phyloP scores from a whole-genome alignment of 495 filamentous ascomycete genomes.

The Darksidea phi region DNA sequence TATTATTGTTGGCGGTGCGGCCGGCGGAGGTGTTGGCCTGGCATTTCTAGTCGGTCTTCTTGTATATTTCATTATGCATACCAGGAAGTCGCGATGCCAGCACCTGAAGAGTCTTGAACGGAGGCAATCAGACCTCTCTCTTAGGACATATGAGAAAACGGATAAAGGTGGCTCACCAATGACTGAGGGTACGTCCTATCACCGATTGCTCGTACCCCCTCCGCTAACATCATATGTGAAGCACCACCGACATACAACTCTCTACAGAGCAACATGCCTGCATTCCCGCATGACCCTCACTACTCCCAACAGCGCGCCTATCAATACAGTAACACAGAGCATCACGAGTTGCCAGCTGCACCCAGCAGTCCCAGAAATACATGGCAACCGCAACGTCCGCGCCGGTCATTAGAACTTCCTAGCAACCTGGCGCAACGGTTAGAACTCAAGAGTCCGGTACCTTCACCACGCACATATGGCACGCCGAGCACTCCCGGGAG shows the following conservation, averaged over 20 bases:
- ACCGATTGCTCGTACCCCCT: background rate
- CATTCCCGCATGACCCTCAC: background rate
- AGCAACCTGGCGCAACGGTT: background rate
- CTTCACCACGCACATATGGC: too few relatives aligned
- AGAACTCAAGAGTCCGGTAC: too few relatives aligned
- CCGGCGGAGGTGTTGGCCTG: constrained; percentile 3
- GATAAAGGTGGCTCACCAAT: background rate
- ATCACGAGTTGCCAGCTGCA: constrained; percentile 5
- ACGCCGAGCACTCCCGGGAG: too few relatives aligned
- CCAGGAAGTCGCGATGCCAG: constrained; percentile 6
- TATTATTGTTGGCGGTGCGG: constrained; percentile 7
- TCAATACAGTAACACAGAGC: constrained; percentile 4
- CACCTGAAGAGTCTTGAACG: background rate
- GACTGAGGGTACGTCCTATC: background rate
- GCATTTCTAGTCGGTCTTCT: constrained; percentile 8
- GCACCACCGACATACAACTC: background rate
- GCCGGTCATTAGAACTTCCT: constrained; percentile 6
- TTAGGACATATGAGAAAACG: background rate
- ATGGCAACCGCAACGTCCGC: background rate
- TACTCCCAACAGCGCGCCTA: constrained; percentile 1
- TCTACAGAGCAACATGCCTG: background rate
- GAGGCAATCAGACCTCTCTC: constrained; percentile 9
- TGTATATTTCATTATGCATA: constrained; percentile 9
- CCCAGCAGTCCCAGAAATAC: background rate
- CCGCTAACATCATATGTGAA: background rate